A percentile compares a stretch with the other conserved stretches of the same genome.
phyloP scores from a whole-genome alignment of 2,329 filamentous ascomycete species.

The Ramularia collo-cygni region DNA sequence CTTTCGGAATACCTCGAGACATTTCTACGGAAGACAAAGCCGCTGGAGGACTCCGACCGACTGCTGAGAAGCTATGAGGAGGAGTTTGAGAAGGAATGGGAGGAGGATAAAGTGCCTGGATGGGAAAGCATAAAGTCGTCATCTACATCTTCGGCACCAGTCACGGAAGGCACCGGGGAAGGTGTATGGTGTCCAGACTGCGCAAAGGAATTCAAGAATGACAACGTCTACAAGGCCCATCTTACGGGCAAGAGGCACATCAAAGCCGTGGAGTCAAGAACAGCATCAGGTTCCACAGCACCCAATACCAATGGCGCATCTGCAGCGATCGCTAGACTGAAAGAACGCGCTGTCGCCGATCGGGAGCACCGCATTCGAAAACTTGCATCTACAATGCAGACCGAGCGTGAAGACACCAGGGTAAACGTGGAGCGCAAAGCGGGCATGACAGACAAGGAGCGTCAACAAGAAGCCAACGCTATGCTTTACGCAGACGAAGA shows the following conservation, averaged over 20 bases:
- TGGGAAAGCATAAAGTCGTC: slow-evolving; percentile 54
- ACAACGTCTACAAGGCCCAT: slow-evolving; percentile 89
- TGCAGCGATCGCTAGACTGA: slow-evolving; percentile 48
- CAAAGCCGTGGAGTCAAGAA: slow-evolving; percentile 65
- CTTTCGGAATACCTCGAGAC: slow-evolving; percentile 77
- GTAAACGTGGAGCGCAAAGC: slow-evolving; percentile 95
- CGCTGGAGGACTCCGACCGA: slow-evolving; percentile 77
- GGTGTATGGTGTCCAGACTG: slow-evolving; percentile 87
- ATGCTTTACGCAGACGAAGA: slow-evolving; percentile 64
- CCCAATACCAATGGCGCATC: slow-evolving; percentile 14
- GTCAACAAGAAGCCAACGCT: slow-evolving; percentile 78
- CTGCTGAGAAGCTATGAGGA: slow-evolving; percentile 68
- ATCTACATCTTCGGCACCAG: slow-evolving; percentile 28
- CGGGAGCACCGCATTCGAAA: slow-evolving; percentile 78
- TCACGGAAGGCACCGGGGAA: slow-evolving; percentile 53
- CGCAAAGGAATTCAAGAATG: slow-evolving; percentile 90
- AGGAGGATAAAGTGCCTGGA: slow-evolving; percentile 67
- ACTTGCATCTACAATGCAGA: slow-evolving; percentile 74
- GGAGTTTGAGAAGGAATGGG: slow-evolving; percentile 81
- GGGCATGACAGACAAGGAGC: slow-evolving; percentile 94
- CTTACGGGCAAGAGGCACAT: slow-evolving; percentile 88
- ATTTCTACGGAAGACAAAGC: slow-evolving; percentile 78
- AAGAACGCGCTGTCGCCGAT: slow-evolving; percentile 85
- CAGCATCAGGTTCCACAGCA: slow-evolving; percentile 29
- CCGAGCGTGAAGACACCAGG: slow-evolving; percentile 79